These are phyloP conservation scores for Candida palmyrensis DNA, from an alignment of 805 yeast genomes.

Conservation along the genomic window DNA sequence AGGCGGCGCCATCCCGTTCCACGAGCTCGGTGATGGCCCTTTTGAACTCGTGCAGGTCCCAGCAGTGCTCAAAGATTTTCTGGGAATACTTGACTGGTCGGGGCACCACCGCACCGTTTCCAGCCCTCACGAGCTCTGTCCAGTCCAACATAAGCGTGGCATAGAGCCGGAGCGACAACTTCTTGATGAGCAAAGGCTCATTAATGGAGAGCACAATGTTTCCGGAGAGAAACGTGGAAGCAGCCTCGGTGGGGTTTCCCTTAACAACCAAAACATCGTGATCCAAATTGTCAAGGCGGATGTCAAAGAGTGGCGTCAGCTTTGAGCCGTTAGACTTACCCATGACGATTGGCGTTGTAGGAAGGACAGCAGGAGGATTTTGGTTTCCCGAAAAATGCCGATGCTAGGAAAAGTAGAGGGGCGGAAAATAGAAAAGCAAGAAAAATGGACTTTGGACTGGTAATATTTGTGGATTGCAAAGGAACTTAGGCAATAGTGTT, in stretches of 20 bases:
- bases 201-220: conserved; percentile 67
- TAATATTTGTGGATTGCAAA: not conserved
- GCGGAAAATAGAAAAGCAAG: not conserved
- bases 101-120: conserved; percentile 41
- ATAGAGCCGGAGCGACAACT: conserved; percentile 56
- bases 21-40: conserved; percentile 26
- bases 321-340: too few species aligned
- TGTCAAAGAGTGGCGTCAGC: conserved; percentile 35
- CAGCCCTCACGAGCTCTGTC: conserved; percentile 47
- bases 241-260: conserved; percentile 74
- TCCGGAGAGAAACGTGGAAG: conserved; percentile 72
- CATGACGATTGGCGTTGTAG: not conserved
- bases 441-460: not conserved
- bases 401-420: not conserved
- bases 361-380: not conserved
- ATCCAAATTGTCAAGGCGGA: conserved; percentile 60
- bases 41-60: conserved; percentile 66
- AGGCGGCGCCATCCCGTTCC: conserved; percentile 9
- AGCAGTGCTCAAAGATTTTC: conserved; percentile 65
- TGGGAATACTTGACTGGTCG: conserved; percentile 53
- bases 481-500: not conserved
- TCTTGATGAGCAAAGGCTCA: conserved; percentile 70
- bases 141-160: conserved; percentile 66
- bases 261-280: conserved; percentile 77
- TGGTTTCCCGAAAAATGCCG: not conserved